Base-by-base conservation (phyloP, 2,329 filamentous ascomycete species). In the Colletotrichum melonis region DNA sequence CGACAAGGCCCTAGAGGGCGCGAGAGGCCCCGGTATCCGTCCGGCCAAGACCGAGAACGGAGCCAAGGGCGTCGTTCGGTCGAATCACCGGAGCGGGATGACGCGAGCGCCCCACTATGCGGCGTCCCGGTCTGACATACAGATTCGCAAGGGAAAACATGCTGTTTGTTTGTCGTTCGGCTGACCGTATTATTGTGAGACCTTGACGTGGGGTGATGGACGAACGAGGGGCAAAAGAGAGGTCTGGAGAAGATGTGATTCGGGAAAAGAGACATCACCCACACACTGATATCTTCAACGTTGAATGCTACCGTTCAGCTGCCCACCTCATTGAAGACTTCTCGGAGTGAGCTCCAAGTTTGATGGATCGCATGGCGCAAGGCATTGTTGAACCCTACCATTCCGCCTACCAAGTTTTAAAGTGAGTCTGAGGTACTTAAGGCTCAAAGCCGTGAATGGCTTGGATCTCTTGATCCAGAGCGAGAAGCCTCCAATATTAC, bases 11-110 rank as follows among this genome's bases (percentile, higher is more conserved):
- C 19, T 57, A n/a, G 19, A 19, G 42, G 42, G 42, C 8, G 19
- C 42, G 42, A 49, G 16, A 28, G 14, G 46, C 42, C 35, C 71
- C 60, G 56, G 71, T 71, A 54, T 42, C 67, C 71, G 56, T 52
- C 56, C 62, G 71, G 71, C 71, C 71, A 73, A 73, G 70, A 56
- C 67, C 42, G 32, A 59, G 19, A 16, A 64, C 30, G 42, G 58
- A 56, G 26, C 19, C 65, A 26, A 26, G 24, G 38, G 42, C 16
- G 7, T 14, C 59, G 12, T 3, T 42, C 46, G 32, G 56, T 65
- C 62, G 56, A 73, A 73, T 65, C 60, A 62, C 49, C 56, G 67
- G 60, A 28, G 56, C 70, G 56, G 60, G n/a, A 70, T 71, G 67
- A 63, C 67, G 46, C 16, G 42, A 55, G 28, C 3, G 30, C 38